phyloP scores from a whole-genome alignment of 2,329 filamentous ascomycete genomes.

The Clathrospora elynae region DNA sequence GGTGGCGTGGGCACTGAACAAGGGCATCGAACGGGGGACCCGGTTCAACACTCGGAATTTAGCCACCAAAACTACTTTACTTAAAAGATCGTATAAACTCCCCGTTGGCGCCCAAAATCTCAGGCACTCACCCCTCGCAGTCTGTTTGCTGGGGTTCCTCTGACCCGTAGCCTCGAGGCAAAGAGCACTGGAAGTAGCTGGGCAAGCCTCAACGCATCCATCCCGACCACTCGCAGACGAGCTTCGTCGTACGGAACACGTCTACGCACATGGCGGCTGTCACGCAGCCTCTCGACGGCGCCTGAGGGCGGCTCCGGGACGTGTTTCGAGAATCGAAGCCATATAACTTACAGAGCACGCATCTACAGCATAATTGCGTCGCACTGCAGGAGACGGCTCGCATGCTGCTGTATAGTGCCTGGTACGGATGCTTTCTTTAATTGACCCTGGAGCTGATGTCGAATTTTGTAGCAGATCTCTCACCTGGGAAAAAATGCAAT shows the following conservation, averaged over 20 bases:
- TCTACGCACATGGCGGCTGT: slow-evolving; percentile 42
- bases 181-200: slow-evolving; percentile 6
- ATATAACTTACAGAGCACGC: slow-evolving; percentile 27
- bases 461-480: slow-evolving; percentile 3
- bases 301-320: slow-evolving; percentile 19
- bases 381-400: slow-evolving; percentile 31
- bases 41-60: slow-evolving; percentile 37
- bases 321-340: slow-evolving; percentile 29
- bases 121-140: slow-evolving; percentile 20
- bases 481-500: slow-evolving; percentile 6
- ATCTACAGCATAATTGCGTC: slow-evolving; percentile 31
- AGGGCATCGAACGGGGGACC: slow-evolving; percentile 33
- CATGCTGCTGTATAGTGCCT: slow-evolving; percentile 5
- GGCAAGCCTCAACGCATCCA: slow-evolving; percentile 11
- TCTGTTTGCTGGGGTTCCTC: slow-evolving; percentile 31
- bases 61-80: slow-evolving; percentile 44
- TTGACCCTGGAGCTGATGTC: slow-evolving; percentile 7
- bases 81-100: slow-evolving; percentile 38
- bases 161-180: slow-evolving; percentile 30
- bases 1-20: slow-evolving; percentile 32
- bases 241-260: slow-evolving; percentile 33
- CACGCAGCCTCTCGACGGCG: slow-evolving; percentile 19
- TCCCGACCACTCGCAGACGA: slow-evolving; percentile 18
- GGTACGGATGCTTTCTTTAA: slow-evolving; percentile 2
- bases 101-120: slow-evolving; percentile 38